phyloP scores from a whole-genome alignment of 495 filamentous ascomycete genomes.

The Friedmanniomyces simplex region DNA sequence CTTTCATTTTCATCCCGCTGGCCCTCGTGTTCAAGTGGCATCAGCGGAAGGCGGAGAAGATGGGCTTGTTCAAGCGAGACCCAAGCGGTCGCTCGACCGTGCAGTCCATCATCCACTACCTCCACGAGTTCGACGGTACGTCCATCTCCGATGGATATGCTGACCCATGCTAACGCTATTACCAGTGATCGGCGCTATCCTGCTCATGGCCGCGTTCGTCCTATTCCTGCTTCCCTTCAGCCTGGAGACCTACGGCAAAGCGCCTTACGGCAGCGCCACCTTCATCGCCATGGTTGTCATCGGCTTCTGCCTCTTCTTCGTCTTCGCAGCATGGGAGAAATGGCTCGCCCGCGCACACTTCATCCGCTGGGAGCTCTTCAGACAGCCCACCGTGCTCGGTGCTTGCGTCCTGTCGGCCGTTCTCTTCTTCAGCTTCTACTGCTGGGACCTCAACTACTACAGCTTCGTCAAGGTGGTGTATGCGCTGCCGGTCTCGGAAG shows the following conservation, averaged over 20 bases:
- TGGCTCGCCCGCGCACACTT: conserved; percentile 14
- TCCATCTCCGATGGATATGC: background rate
- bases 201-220: conserved; percentile 13
- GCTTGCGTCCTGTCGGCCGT: conserved; percentile 9
- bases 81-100: conserved; percentile 11
- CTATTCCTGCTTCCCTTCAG: conserved; percentile 21
- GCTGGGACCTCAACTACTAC: conserved; percentile 31
- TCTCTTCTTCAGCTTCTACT: conserved; percentile 22
- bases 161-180: background rate
- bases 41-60: conserved; percentile 42
- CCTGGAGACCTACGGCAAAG: conserved; percentile 1
- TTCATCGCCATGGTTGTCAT: conserved; percentile 20
- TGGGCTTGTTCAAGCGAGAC: conserved; percentile 16
- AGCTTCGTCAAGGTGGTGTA: conserved; percentile 67
- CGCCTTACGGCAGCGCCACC: background rate
- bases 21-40: conserved; percentile 43
- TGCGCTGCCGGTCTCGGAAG: conserved; percentile 42
- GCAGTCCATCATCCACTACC: conserved; percentile 16
- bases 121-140: conserved; percentile 23
- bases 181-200: conserved; percentile 17
- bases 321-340: conserved; percentile 14
- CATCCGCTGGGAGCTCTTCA: conserved; percentile 15
- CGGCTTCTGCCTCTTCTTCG: conserved; percentile 13
- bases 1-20: conserved; percentile 46
- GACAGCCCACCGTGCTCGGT: conserved; percentile 19